Conservation (phyloP, 2,329 filamentous ascomycete genomes). For the Neofusicoccum ribis region DNA sequence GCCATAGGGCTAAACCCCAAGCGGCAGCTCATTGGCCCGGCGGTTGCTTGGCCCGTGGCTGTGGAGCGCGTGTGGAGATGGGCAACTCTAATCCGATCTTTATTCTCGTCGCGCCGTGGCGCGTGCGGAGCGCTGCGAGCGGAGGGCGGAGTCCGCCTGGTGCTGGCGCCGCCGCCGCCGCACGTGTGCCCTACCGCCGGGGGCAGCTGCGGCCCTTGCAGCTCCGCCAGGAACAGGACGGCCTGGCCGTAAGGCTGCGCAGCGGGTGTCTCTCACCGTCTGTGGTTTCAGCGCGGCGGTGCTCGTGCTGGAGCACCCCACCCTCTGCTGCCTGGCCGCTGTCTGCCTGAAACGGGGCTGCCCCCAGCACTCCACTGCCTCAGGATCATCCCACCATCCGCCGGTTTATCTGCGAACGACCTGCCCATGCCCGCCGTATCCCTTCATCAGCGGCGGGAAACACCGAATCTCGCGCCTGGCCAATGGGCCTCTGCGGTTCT, state of each 20-base stretch:
- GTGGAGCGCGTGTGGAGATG: background rate
- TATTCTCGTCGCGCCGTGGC: background rate
- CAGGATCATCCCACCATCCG: background rate
- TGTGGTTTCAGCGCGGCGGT: too few species aligned
- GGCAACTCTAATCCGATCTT: slow-evolving; percentile 4
- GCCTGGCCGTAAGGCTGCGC: too few species aligned
- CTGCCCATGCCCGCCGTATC: background rate
- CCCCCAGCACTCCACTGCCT: background rate
- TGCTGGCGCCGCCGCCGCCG: background rate
- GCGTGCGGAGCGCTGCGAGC: too few species aligned
- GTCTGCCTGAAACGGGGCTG: background rate
- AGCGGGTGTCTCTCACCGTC: too few species aligned
- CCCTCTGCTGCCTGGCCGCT: too few species aligned
- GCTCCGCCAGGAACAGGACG: background rate
- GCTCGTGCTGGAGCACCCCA: too few species aligned
- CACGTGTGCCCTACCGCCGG: background rate
- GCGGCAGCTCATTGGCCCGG: background rate
- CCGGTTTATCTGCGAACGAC: background rate
- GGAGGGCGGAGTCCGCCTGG: too few species aligned
- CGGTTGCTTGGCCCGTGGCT: background rate
- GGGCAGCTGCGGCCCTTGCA: background rate
- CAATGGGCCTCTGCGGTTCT: background rate
- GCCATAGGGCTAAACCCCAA: background rate
- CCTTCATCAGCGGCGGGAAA: background rate
- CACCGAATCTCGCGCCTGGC: background rate